Base-by-base conservation (phyloP, 192 early-diverging fungal species). In the Coemansia sp. region DNA sequence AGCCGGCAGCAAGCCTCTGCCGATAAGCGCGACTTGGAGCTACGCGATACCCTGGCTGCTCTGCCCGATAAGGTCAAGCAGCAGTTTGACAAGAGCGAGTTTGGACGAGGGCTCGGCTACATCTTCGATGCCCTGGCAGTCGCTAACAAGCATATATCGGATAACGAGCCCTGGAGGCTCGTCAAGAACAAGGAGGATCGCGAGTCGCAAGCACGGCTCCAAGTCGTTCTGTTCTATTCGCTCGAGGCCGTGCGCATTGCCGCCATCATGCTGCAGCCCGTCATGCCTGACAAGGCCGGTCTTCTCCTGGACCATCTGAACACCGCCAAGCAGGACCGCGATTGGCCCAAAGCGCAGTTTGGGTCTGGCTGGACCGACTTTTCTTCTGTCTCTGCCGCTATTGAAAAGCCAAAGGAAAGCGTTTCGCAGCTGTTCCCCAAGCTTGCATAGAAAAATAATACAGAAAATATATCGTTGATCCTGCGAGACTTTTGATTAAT, bases 111-210 rank as follows among this genome's bases (percentile, higher is more conserved):
- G 0, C 55, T 92, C n/a, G 64, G 55, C n/a, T 58, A 67, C 0
- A 73, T 92, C 18, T 86, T 89, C 55, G 86, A 90, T n/a, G 65
- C 81, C 8, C 51, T 95, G 7, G 70, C 86, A 0, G 83, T 25
- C 52, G 86, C 89, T 11, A 97, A 98, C 72, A 74, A 81, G 35
- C 78, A 92, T 54, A 89, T 95, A 49, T 74, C 84, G 4, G 65
- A 79, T 16, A 64, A 75, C 48, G 82, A 91, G 65, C 96, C 96
- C 3, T 98, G 96, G 96, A 83, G 78, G 0, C 62, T 95, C 2
- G 84, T 76, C 34, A 87, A 91, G 60, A 67, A 72, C 25, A 60
- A 61, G 7, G 69, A 61, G 7, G 69, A 83, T 27, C 22, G 57
- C 0, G 55, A 64, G 6, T 29, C 64, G 20, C 60, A 72, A 6